Percentiles rank a stretch among this genome's conserved stretches.
These are phyloP conservation scores for Rugonectria rugulosa DNA, from an alignment of 2,329 filamentous ascomycete genomes.

Conservation along the genomic window DNA sequence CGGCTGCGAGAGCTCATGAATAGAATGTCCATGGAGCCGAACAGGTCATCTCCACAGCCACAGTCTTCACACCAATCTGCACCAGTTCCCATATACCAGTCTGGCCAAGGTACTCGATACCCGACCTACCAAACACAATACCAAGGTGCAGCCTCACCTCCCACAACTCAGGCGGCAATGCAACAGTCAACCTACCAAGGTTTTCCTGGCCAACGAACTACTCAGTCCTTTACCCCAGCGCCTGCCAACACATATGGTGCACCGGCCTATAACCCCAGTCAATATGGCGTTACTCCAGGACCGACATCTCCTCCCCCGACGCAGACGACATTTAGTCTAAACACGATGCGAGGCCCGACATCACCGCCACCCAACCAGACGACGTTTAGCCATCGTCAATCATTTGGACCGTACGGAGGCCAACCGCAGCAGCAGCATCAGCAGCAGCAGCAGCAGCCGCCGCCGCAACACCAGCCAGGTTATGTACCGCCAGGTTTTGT, in stretches of 20 bases:
- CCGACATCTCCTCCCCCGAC: constrained; percentile 70
- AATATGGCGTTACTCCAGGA: constrained; percentile 64
- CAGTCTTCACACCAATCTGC: constrained; percentile 31
- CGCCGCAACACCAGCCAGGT: constrained; percentile 23
- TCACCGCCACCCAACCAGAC: constrained; percentile 68
- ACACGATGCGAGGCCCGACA: constrained; percentile 50
- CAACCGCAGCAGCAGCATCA: constrained; percentile 43
- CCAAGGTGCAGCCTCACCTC: constrained; percentile 57
- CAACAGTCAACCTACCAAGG: constrained; percentile 54
- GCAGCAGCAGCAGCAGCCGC: constrained; percentile 22
- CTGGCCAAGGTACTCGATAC: constrained; percentile 57
- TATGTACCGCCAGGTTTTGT: constrained; percentile 66
- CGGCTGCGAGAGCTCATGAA: constrained; percentile 92
- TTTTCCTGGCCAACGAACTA: constrained; percentile 42
- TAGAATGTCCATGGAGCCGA: constrained; percentile 86
- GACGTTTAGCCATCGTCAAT: constrained; percentile 51
- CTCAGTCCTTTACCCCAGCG: constrained; percentile 44
- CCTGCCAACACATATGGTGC: constrained; percentile 56
- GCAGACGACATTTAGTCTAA: constrained; percentile 59
- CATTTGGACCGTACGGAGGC: constrained; percentile 44
- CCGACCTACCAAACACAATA: constrained; percentile 66
- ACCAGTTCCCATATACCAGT: constrained; percentile 59
- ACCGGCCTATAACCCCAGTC: constrained; percentile 65
- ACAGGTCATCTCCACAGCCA: constrained; percentile 44
- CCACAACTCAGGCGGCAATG: constrained; percentile 53